phyloP scores from a whole-genome alignment of 139 green algal species.

The Coelastrella sp. region DNA sequence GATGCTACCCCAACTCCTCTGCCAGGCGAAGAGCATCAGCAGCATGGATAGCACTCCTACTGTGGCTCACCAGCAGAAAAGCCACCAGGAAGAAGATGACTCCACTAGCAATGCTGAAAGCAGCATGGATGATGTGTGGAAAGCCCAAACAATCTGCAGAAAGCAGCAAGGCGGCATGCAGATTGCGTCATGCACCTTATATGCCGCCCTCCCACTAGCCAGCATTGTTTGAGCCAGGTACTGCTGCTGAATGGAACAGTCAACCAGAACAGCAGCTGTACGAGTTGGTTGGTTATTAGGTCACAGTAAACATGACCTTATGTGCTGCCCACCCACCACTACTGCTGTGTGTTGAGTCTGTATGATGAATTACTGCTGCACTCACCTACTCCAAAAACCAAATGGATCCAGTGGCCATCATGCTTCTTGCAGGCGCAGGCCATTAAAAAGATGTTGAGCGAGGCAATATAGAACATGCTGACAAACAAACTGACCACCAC shows the following conservation, averaged over 20 bases:
- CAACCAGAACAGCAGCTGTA: background rate
- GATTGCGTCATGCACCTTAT: background rate
- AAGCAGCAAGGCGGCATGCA: background rate
- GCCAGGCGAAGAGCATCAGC: background rate
- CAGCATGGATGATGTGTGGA: constrained; percentile 55
- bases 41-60: background rate
- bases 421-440: constrained; percentile 45
- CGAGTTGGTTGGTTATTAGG: background rate
- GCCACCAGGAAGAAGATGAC: constrained; percentile 53
- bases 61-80: constrained; percentile 50
- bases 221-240: no score
- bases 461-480: constrained; percentile 63
- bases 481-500: constrained; percentile 67
- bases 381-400: constrained; percentile 39
- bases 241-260: no score
- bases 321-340: background rate
- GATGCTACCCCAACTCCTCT: no score
- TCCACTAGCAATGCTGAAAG: constrained; percentile 44
- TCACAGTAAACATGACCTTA: no score
- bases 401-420: constrained; percentile 44
- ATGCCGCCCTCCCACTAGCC: no score
- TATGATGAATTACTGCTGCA: background rate
- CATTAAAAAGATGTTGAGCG: constrained; percentile 65
- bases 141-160: constrained; percentile 51
- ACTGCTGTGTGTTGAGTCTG: background rate